Base-by-base conservation (phyloP, 768 basidiomycete species). In the Podaxis rugospora region DNA sequence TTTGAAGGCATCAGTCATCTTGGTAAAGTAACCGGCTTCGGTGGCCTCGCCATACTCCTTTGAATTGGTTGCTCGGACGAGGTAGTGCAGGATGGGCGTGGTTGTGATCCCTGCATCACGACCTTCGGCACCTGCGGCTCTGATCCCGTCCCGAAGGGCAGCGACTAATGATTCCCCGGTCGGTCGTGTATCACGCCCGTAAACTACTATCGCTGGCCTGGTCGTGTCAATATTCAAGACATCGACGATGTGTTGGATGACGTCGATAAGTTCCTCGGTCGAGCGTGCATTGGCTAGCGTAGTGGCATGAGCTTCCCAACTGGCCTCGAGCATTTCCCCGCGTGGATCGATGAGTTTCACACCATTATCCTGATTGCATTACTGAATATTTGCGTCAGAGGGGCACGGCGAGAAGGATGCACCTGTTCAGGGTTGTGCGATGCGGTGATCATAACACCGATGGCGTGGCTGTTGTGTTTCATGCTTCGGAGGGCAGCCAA, bases 351-450 rank as follows among this genome's bases (percentile, higher is more conserved):
- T 94, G 40, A 99, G 84, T 75, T 99, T 99, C 64, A 98, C 97
- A 28, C 97, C 97, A 71, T 99, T 99, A 72, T 99, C 97, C 94
- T 97, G 69, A 6, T n/a, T 61, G 59, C 23, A 63, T 62, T 51
- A 57, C 57, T 18, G 42, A 35, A 61, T 57, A 65, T 35, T 25
- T 49, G 57, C 11, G 46, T 46, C 44, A 53, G 53, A 23, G 16
- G n/a, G 32, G 46, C 32, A 36, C 37, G 57, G 47, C 54, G 51
- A 63, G 39, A 47, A 54, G n/a, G 23, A 69, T 83, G 65, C 68
- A 95, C 95, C 70, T 85, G 82, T 71, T 95, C 95, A n/a, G 97
- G 96, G 72, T 99, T 99, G 75, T 99, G 97, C n/a, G 94, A 96
- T 2, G 97, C 97, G 39, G 97, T 99, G 70, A 99, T 89, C 97